phyloP scores from a whole-genome alignment of 108 stramenopile genomes.

The Mayamaea pseudoterrestris region DNA sequence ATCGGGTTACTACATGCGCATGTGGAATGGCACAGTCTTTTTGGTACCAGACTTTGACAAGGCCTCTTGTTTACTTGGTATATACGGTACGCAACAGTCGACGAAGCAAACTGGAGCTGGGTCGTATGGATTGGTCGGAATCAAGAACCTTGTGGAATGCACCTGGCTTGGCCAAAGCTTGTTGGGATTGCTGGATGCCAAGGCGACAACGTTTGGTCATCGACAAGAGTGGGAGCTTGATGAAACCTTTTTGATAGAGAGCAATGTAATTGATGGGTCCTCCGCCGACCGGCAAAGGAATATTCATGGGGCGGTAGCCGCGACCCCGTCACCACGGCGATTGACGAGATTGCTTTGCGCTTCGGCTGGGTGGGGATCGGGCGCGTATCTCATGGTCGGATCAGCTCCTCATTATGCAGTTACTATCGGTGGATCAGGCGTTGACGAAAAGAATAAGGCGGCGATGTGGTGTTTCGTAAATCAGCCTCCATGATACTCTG shows the following conservation, averaged over 20 bases:
- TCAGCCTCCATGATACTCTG: too few species aligned
- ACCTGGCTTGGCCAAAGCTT: constrained; percentile 38
- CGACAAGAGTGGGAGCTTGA: constrained; percentile 48
- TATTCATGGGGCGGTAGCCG: too few species aligned
- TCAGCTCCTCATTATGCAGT: not conserved
- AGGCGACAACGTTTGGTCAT: constrained; percentile 25
- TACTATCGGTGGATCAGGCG: constrained; percentile 17
- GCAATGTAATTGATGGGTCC: too few species aligned
- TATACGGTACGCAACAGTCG: too few species aligned
- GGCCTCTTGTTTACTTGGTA: not conserved
- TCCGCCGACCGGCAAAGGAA: too few species aligned
- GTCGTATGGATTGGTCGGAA: constrained; percentile 37
- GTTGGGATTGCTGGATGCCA: constrained; percentile 29
- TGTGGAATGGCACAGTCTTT: constrained; percentile 1
- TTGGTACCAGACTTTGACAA: too few species aligned
- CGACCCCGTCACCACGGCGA: constrained; percentile 22
- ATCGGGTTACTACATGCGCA: constrained; percentile 27
- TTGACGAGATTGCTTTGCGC: constrained; percentile 26
- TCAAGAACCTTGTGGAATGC: constrained; percentile 26
- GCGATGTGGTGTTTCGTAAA: constrained; percentile 22
- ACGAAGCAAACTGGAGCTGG: constrained; percentile 21
- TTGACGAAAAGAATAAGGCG: constrained; percentile 22
- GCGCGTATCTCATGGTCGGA: constrained; percentile 29
- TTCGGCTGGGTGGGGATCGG: constrained; percentile 45
- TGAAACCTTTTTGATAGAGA: too few species aligned